Evolutionary conservation across 2,329 filamentous ascomycete species (phyloP), one percentile per base, ranked within the genome.

Genomic region (Clathrospora elynae): DNA sequence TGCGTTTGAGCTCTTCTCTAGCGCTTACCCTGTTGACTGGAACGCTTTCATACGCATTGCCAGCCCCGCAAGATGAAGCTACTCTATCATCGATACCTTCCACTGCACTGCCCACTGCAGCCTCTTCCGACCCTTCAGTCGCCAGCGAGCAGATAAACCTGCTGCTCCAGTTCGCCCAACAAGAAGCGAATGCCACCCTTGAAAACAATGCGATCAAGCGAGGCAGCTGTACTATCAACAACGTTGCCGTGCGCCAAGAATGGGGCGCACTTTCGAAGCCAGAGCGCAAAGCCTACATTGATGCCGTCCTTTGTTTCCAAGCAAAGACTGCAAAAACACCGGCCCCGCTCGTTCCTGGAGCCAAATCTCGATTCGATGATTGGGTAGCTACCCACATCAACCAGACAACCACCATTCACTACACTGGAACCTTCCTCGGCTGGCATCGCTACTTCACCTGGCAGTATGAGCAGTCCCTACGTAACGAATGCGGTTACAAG

Each of bases 391-490:
- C 61, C n/a, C 66, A 70, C 42, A 64, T 70, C 51, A 62, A 65
- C 29, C 60, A 68, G 30, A 70, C 68, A 2, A 6, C 59, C 9
- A 54, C 40, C 2, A 70, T 70, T 14, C 68, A 70, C 31, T 66
- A 63, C 30, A 69, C 66, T 5, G 67, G 66, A 32, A 55, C 55
- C 8, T 58, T 57, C 36, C 42, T 58, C 5, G 49, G 46, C 17
- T 73, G 72, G 71, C 72, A 75, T 46, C 61, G 72, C 10, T 69
- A 73, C 56, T 73, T 69, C 43, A 59, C 59, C 3, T 67, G 73
- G 57, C 50, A 63, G 4, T 74, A 71, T 49, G 72, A 75, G 46
- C 54, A 68, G 29, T 70, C 71, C 0, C 62, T 75, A 1, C 67
- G 56, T 12, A 59, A 69, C 3, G 72, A 75, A 36, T 75, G 73